Percentiles rank a stretch among this genome's conserved stretches.
Conservation (phyloP, 2,329 filamentous ascomycete species). For the Dryadomyces sulphureus region DNA sequence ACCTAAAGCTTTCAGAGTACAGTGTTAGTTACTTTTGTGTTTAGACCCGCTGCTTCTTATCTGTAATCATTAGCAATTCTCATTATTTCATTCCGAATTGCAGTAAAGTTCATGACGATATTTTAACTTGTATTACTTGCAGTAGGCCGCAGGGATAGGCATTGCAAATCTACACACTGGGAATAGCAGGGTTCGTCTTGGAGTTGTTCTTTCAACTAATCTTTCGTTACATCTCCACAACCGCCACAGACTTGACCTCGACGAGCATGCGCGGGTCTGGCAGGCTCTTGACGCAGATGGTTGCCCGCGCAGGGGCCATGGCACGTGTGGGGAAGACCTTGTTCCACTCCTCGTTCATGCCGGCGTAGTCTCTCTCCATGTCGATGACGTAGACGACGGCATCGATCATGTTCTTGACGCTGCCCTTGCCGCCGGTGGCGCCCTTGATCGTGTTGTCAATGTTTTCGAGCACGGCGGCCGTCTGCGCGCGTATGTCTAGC, state of each 20-base stretch:
- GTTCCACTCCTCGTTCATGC: slow-evolving; percentile 32
- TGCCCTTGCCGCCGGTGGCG: slow-evolving; percentile 20
- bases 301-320: slow-evolving; percentile 21
- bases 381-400: slow-evolving; percentile 25
- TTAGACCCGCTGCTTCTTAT: too few relatives aligned
- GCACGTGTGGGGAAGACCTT: slow-evolving; percentile 22
- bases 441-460: slow-evolving; percentile 23
- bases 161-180: too few relatives aligned
- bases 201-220: not conserved
- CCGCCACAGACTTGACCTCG: slow-evolving; percentile 18
- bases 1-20: too few relatives aligned
- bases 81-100: too few relatives aligned
- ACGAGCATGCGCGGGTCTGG: slow-evolving; percentile 19
- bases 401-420: slow-evolving; percentile 23
- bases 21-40: too few relatives aligned
- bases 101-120: too few relatives aligned
- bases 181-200: too few relatives aligned
- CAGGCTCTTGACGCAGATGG: slow-evolving; percentile 17
- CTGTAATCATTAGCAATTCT: too few relatives aligned
- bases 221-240: slow-evolving; percentile 12
- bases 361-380: slow-evolving; percentile 25
- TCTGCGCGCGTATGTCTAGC: slow-evolving; percentile 22
- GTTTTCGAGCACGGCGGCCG: slow-evolving; percentile 21
- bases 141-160: too few relatives aligned
- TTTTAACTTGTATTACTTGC: not conserved